These are phyloP conservation scores for Maudiozyma turicensis DNA, from an alignment of 805 yeast genomes.

Conservation along the genomic window DNA sequence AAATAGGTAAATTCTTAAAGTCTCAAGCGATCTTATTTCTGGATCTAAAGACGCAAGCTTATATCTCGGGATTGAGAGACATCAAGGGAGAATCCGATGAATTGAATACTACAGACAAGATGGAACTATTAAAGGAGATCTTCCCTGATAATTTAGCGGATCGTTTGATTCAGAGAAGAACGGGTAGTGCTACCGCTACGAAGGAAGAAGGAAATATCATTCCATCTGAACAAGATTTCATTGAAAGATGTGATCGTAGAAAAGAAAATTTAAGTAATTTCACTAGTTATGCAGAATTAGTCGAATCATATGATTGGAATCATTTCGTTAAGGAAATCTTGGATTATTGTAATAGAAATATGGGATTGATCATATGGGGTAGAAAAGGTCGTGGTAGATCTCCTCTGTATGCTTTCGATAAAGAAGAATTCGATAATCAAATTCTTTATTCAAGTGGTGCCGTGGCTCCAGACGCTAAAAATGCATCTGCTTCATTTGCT, in stretches of 20 bases:
- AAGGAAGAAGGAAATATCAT: slow-evolving; percentile 34
- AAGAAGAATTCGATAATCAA: slow-evolving; percentile 19
- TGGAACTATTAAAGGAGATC: slow-evolving; percentile 62
- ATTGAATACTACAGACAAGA: slow-evolving; percentile 7
- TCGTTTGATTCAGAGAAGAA: slow-evolving; percentile 24
- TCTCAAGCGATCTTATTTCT: slow-evolving; percentile 71
- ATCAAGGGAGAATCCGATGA: slow-evolving; percentile 6
- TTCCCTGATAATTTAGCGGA: slow-evolving; percentile 57
- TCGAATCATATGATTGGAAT: slow-evolving; percentile 78
- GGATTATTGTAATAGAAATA: slow-evolving; percentile 67
- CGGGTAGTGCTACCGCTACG: slow-evolving; percentile 5
- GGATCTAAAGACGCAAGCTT: slow-evolving; percentile 92
- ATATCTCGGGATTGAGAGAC: slow-evolving; percentile 70
- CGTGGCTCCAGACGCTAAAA: background rate
- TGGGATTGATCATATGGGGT: slow-evolving; percentile 68
- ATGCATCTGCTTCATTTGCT: background rate
- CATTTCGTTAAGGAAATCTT: slow-evolving; percentile 69
- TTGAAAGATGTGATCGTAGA: slow-evolving; percentile 62
- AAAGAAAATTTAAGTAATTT: slow-evolving; percentile 47
- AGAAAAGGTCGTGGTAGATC: slow-evolving; percentile 33
- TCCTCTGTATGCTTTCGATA: slow-evolving; percentile 17
- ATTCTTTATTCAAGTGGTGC: slow-evolving; percentile 18
- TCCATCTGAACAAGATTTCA: slow-evolving; percentile 73
- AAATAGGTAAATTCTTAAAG: slow-evolving; percentile 51
- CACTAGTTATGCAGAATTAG: slow-evolving; percentile 41